Percentiles rank a stretch among this genome's conserved stretches.
These are phyloP conservation scores for Septoria petroselini DNA, from an alignment of 2,329 filamentous ascomycete species.

Conservation along the genomic window DNA sequence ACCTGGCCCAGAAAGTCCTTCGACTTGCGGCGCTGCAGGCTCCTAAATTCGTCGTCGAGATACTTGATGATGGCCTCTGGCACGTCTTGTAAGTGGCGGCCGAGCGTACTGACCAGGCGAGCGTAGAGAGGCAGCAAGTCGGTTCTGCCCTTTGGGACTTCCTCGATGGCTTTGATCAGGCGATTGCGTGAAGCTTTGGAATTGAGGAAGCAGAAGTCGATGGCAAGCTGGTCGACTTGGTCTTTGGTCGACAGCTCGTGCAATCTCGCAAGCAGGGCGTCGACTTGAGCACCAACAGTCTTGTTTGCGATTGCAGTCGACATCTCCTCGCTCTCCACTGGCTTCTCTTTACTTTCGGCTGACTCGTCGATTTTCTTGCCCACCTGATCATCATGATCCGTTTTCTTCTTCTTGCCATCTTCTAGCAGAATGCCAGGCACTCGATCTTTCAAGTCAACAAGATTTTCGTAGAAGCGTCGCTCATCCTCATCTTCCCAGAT, in stretches of 20 bases:
- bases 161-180: slow-evolving; percentile 85
- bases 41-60: slow-evolving; percentile 93
- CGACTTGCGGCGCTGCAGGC: slow-evolving; percentile 90
- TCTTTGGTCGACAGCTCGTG: slow-evolving; percentile 92
- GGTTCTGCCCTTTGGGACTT: slow-evolving; percentile 88
- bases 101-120: slow-evolving; percentile 87
- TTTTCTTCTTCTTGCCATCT: slow-evolving; percentile 90
- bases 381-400: slow-evolving; percentile 74
- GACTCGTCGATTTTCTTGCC: slow-evolving; percentile 66
- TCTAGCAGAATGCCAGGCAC: slow-evolving; percentile 92
- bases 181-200: slow-evolving; percentile 96
- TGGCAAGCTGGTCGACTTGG: slow-evolving; percentile 81
- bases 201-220: slow-evolving; percentile 97
- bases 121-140: slow-evolving; percentile 89
- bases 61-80: slow-evolving; percentile 87
- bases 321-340: slow-evolving; percentile 67
- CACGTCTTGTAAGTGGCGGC: slow-evolving; percentile 92
- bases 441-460: slow-evolving; percentile 92
- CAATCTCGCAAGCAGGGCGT: slow-evolving; percentile 80
- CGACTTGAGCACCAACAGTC: slow-evolving; percentile 94
- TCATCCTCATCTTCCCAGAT: slow-evolving; percentile 99
- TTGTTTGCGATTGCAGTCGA: slow-evolving; percentile 97
- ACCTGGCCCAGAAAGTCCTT: slow-evolving; percentile 97
- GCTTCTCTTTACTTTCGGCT: slow-evolving; percentile 52
- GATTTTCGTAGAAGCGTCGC: slow-evolving; percentile 93